Base-by-base conservation (phyloP, 1,139 yeast genomes). In the Candida sp. region DNA sequence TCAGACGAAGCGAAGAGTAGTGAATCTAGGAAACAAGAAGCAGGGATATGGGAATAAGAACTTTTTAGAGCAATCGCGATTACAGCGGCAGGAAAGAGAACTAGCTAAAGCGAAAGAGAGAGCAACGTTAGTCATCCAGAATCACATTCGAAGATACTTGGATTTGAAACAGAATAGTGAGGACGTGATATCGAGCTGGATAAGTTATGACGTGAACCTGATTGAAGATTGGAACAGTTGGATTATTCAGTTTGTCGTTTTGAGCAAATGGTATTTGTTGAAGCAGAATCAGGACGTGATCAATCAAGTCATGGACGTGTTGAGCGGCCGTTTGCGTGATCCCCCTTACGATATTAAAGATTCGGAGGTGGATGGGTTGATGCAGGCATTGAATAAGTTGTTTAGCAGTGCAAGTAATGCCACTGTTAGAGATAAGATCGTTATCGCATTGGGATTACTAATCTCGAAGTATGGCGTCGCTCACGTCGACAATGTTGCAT, bases 11-110 rank as follows among this genome's bases (percentile, higher is more conserved):
- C 80, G 82, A 57, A 73, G 97, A 52, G 81, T 79, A 39, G 87
- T 93, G 56, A 92, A 93, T 64, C 74, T 92, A 44, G 96, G 97
- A 3, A 88, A 88, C 51, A 61, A 71, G 42, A 68, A 73, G 25
- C 63, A 69, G 46, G 58, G 63, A 46, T 48, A 39, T 35, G 49
- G 62, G 66, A 22, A 39, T 52, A 34, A 51, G 11, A 50, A 63
- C 56, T 63, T 66, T 53, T 69, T 93, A 23, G 83, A 81, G 54
- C 83, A 80, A 55, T 85, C 96, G 4, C 82, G 83, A 58, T 70
- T 71, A 40, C 93, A 90, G 56, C 76, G 98, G 34, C 80, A 77
- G 54, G 80, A 79, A 53, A 76, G 98, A 52, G 92, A 90, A 54
- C 66, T 70, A 44, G 77, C 71, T 28, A 77, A 90, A 33, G 66